Evolutionary conservation across 192 early-diverging fungal species (phyloP), one percentile per base, ranked within the genome.

Genomic region (Kickxella alabastrina): DNA sequence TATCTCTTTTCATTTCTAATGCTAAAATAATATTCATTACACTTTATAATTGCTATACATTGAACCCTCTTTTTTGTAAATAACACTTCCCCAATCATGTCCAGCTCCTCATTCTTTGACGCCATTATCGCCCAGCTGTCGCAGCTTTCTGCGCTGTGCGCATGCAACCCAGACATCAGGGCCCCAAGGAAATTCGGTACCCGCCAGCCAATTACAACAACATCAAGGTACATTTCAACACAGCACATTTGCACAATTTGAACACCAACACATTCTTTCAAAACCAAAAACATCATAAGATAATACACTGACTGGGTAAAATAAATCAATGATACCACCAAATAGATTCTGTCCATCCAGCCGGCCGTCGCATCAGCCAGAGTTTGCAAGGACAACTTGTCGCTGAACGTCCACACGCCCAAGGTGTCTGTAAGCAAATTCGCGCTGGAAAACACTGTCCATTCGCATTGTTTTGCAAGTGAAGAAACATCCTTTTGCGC

Each of bases 361-460:
- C 41, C 46, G 15, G 28, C 49, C 10, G 25, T 39, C 6, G 10
- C 56, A 18, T 42, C 56, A 21, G n/a, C 57, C 1, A 57, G 57
- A 49, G 62, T 61, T 6, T 62, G 62, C 9, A 47, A 57, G 27
- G 62, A 73, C 53, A 57, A 57, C 43, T 72, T 57, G 8, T 49
- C 69, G 50, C 62, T 73, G 3, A 65, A 51, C 18, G 65, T 73
- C 40, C 65, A 43, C 39, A 73, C 69, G 25, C 54, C 65, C 7
- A 65, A 61, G 41, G 54, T 62, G 12, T 62, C 69, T 2, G 62
- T 73, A 29, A 52, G 62, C 49, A 73, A 65, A 52, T 73, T 59
- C 27, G 65, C 69, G 15, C 49, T 73, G 57, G 62, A n/a, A 65
- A 26, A 60, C 58, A 19, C 65, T 62, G 13, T 65, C 62, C 0